These are phyloP conservation scores for Collariella sp. DNA, from an alignment of 495 filamentous ascomycete genomes.

Conservation along the genomic window DNA sequence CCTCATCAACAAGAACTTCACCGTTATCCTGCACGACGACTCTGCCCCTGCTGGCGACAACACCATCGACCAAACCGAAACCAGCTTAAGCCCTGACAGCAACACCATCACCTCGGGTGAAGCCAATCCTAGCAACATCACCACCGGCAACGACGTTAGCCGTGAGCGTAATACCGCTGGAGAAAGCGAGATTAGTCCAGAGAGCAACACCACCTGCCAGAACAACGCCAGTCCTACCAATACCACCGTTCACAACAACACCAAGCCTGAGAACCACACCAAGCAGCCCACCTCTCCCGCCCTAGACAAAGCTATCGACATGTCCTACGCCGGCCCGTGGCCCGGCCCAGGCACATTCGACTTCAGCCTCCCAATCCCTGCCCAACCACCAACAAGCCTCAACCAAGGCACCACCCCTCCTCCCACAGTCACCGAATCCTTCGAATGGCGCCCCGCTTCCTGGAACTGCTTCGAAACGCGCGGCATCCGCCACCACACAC, in stretches of 20 bases:
- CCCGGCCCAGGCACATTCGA: not conserved
- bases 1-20: constrained; percentile 1
- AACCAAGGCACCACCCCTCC: not conserved
- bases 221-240: not conserved
- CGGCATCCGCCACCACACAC: not conserved
- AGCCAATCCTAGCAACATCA: not conserved
- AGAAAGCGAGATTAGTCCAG: too few relatives aligned
- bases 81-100: not conserved
- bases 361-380: not conserved
- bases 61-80: not conserved
- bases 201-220: not conserved
- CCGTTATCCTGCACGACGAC: not conserved
- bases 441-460: not conserved
- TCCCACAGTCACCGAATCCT: not conserved
- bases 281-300: not conserved
- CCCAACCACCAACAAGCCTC: not conserved
- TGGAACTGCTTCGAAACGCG: not conserved
- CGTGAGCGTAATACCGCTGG: too few relatives aligned
- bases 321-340: not conserved
- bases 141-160: not conserved
- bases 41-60: too few relatives aligned
- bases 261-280: not conserved
- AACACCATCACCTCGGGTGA: not conserved
- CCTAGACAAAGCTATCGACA: not conserved
- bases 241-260: not conserved